Evolutionary conservation across 176 grass and related monocot species (phyloP).

Genomic region (Musa acuminata): DNA sequence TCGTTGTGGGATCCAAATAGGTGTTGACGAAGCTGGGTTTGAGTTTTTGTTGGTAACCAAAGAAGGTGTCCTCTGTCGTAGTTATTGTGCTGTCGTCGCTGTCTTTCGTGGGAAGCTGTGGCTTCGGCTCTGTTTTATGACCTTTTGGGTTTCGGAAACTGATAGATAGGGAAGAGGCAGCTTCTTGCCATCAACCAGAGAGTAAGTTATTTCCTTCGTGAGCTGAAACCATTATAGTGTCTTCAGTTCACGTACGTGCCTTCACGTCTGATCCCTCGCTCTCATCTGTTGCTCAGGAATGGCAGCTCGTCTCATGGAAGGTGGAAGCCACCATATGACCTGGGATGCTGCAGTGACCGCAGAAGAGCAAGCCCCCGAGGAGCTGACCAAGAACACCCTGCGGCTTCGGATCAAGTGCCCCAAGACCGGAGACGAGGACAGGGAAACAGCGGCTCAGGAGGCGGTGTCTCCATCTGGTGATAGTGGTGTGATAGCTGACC

Average conservation of each 20-base stretch:
- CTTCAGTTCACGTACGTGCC: neutral
- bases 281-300: neutral
- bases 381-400: neutral
- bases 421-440: neutral
- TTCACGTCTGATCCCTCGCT: neutral
- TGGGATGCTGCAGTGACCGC: neutral
- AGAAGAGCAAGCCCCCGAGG: neutral
- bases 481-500: no score
- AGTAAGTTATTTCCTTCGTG: neutral
- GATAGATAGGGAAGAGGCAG: neutral
- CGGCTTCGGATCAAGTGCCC: neutral
- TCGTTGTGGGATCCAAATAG: no score
- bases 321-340: neutral
- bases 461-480: neutral
- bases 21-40: no score
- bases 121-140: neutral
- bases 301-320: neutral
- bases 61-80: neutral
- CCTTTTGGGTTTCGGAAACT: neutral
- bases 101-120: neutral
- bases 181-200: neutral
- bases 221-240: neutral
- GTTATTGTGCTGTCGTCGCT: neutral
- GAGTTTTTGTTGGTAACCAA: neutral
- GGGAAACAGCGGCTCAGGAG: neutral